Evolutionary conservation across 1,284 basidiomycete genomes (phyloP).

Genomic region (Sporisorium scitamineum): DNA sequence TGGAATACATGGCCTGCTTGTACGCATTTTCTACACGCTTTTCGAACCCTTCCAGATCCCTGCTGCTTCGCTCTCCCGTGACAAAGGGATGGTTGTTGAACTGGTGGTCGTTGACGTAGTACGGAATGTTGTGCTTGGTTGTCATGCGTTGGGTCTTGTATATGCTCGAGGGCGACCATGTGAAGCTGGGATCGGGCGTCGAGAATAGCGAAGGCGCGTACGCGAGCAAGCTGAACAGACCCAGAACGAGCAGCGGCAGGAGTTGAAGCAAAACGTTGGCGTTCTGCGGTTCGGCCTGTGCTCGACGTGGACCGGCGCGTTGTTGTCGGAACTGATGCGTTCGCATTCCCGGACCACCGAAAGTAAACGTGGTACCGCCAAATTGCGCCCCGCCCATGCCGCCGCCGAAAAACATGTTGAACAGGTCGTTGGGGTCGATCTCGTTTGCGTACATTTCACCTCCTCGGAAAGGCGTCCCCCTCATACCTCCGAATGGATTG

Average conservation of each 20-base stretch:
- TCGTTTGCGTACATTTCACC: constrained; percentile 74
- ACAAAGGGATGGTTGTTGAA: constrained; percentile 80
- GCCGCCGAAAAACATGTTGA: constrained; percentile 98
- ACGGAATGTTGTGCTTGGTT: constrained; percentile 78
- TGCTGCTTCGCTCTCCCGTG: constrained; percentile 39
- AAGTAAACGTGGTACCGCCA: constrained; percentile 60
- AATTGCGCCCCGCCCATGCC: constrained; percentile 70
- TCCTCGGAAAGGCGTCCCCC: constrained; percentile 35
- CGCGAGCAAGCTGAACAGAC: constrained; percentile 78
- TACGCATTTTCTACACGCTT: constrained; percentile 55
- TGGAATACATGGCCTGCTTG: constrained; percentile 53
- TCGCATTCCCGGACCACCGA: constrained; percentile 64
- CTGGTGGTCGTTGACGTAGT: constrained; percentile 86
- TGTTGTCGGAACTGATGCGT: constrained; percentile 55
- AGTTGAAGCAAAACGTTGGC: constrained; percentile 84
- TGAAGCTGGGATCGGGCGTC: constrained; percentile 83
- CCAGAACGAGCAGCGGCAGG: constrained; percentile 76
- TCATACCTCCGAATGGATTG: constrained; percentile 38
- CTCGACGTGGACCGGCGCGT: constrained; percentile 58
- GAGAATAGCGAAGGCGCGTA: constrained; percentile 80
- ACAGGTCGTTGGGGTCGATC: constrained; percentile 93
- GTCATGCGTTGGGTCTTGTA: constrained; percentile 72
- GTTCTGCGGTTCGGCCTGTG: constrained; percentile 71
- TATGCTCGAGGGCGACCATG: constrained; percentile 74
- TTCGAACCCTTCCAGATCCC: constrained; percentile 51